Evolutionary conservation across 169 alveolate species (phyloP).

Genomic region (Neospora caninum): DNA sequence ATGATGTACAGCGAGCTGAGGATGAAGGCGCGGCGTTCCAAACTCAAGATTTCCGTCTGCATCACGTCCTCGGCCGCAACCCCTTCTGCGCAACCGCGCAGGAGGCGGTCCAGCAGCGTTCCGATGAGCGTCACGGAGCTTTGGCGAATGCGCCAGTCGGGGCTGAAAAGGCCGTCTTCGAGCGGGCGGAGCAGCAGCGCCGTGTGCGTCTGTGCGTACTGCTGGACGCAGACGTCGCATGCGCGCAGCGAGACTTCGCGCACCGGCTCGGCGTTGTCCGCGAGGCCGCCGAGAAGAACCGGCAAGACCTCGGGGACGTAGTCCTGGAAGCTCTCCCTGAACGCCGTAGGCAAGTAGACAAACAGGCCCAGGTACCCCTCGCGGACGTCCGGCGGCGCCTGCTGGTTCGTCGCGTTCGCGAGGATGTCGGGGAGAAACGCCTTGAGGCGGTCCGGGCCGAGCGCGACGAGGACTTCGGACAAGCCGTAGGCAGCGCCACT

Average conservation of each 20-base stretch:
- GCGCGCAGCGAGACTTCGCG: conserved; percentile 80
- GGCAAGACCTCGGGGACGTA: conserved; percentile 73
- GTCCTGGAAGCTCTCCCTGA: conserved; percentile 64
- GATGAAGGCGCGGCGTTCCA: conserved; percentile 77
- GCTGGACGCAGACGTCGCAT: conserved; percentile 70
- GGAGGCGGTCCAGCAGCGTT: conserved; percentile 73
- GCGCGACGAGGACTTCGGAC: conserved; percentile 67
- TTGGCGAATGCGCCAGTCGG: conserved; percentile 75
- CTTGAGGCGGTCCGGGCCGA: conserved; percentile 49
- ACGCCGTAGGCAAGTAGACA: conserved; percentile 76
- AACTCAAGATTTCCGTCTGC: conserved; percentile 71
- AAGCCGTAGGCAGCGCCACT: conserved; percentile 76
- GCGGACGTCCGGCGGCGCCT: conserved; percentile 43
- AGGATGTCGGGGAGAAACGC: conserved; percentile 52
- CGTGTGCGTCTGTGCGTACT: conserved; percentile 79
- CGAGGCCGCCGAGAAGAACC: conserved; percentile 71
- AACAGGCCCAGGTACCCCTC: conserved; percentile 82
- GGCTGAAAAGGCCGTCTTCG: conserved; percentile 74
- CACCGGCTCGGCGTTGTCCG: conserved; percentile 72
- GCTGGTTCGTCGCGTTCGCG: conserved; percentile 18
- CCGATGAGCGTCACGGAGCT: conserved; percentile 77
- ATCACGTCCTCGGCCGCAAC: conserved; percentile 63
- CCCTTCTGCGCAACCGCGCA: conserved; percentile 52
- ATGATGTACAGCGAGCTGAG: conserved; percentile 78
- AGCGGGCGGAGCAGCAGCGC: conserved; percentile 77